Conservation (phyloP, 495 filamentous ascomycete species). For the Podospora comata region DNA sequence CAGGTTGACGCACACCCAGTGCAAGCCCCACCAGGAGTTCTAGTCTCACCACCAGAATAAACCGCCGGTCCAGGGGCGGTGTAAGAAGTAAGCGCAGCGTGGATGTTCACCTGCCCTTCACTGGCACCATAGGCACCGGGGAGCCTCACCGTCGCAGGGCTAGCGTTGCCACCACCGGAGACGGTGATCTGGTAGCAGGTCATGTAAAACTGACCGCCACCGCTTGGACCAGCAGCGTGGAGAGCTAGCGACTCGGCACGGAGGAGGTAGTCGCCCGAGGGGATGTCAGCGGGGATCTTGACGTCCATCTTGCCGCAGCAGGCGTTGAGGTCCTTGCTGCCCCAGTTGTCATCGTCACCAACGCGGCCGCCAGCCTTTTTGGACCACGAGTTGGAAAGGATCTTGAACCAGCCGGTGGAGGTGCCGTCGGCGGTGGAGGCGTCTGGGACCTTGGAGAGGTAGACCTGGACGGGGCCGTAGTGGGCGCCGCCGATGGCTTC, state of each 20-base stretch:
- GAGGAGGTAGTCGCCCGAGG: conserved; percentile 50
- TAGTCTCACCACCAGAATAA: conserved; percentile 37
- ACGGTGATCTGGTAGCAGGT: conserved; percentile 50
- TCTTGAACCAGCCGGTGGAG: conserved; percentile 49
- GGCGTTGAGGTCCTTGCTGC: conserved; percentile 49
- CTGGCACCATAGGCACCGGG: conserved; percentile 47
- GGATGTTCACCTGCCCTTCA: conserved; percentile 51
- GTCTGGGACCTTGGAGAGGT: conserved; percentile 53
- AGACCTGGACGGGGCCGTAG: conserved; percentile 51
- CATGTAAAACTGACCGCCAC: conserved; percentile 49
- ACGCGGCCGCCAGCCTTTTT: conserved; percentile 31
- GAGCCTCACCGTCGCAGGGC: conserved; percentile 40
- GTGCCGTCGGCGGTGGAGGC: conserved; percentile 42
- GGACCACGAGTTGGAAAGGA: conserved; percentile 48
- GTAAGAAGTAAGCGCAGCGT: conserved; percentile 37
- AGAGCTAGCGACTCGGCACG: conserved; percentile 52
- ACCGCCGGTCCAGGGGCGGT: conserved; percentile 41
- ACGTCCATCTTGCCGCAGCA: conserved; percentile 53
- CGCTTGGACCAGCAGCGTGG: conserved; percentile 42
- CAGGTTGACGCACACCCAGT: conserved; percentile 41
- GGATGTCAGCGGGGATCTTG: conserved; percentile 45
- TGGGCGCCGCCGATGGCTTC: conserved; percentile 51
- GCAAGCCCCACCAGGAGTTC: conserved; percentile 36
- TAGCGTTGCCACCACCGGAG: conserved; percentile 32
- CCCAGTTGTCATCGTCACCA: conserved; percentile 50